Percentiles rank a stretch among this genome's conserved stretches.
These are phyloP conservation scores for Boletus subparvulus DNA, from an alignment of 768 basidiomycete species.

Conservation along the genomic window DNA sequence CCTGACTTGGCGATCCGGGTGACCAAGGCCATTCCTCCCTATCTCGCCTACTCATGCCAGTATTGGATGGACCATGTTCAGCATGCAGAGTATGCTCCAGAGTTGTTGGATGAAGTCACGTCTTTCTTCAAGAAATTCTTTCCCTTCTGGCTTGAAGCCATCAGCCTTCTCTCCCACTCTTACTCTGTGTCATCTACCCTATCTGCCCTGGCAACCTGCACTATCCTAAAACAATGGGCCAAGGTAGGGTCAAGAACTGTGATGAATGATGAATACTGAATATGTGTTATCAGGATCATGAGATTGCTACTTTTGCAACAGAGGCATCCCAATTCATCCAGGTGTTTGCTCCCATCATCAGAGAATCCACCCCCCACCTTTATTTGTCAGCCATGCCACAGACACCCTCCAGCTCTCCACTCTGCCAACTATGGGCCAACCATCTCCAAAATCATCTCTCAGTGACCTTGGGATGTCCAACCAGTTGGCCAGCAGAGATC, in stretches of 20 bases:
- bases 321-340: conserved; percentile 34
- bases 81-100: conserved; percentile 5
- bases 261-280: not conserved
- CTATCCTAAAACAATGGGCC: conserved; percentile 13
- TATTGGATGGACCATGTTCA: conserved; percentile 37
- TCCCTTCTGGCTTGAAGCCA: conserved; percentile 41
- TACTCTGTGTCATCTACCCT: conserved; percentile 3
- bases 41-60: conserved; percentile 37
- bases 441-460: conserved; percentile 17
- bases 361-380: conserved; percentile 36
- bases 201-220: conserved; percentile 13
- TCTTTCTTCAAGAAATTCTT: conserved; percentile 26
- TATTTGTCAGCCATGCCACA: conserved; percentile 42
- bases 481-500: conserved; percentile 20
- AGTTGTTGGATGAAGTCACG: conserved; percentile 15
- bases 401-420: conserved; percentile 25
- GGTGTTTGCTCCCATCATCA: conserved; percentile 30
- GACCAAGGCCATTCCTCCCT: conserved; percentile 25
- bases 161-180: conserved; percentile 21
- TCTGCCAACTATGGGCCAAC: conserved; percentile 24
- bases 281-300: conserved; percentile 9
- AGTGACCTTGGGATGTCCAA: conserved; percentile 7
- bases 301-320: conserved; percentile 12
- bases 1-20: conserved; percentile 17
- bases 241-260: conserved; percentile 7